Evolutionary conservation across 441 rosid genomes (phyloP).

Genomic region (Corymbia calophylla): DNA sequence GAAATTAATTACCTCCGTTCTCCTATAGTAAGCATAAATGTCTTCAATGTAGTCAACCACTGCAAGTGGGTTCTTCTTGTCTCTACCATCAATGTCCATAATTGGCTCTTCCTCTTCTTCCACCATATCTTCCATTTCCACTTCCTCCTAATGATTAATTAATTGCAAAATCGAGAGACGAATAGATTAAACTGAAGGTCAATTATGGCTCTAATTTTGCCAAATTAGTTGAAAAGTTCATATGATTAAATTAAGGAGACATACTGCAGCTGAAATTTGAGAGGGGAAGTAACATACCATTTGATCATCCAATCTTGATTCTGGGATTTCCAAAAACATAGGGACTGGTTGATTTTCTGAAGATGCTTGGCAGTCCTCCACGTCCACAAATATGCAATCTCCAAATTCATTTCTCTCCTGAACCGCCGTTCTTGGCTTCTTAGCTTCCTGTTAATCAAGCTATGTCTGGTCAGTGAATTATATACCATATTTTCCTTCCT

Average conservation of each 20-base stretch:
- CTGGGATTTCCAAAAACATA: neutral
- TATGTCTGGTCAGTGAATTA: neutral
- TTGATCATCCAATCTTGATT: neutral
- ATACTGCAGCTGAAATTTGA: neutral
- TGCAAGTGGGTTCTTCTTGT: slow-evolving; percentile 16
- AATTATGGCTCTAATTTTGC: neutral
- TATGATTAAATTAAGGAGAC: neutral
- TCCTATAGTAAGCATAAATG: slow-evolving; percentile 9
- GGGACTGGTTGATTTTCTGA: neutral
- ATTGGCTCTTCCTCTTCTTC: neutral
- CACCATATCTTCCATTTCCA: slow-evolving; percentile 11
- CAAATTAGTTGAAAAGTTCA: neutral
- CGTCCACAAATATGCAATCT: slow-evolving; percentile 1
- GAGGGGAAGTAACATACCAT: neutral
- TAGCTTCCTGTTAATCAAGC: neutral
- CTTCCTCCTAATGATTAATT: slow-evolving; percentile 1
- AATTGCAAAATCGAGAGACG: neutral
- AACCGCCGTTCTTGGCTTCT: neutral
- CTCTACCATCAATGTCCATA: slow-evolving; percentile 13
- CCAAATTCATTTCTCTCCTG: slow-evolving; percentile 1
- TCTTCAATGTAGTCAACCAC: slow-evolving; percentile 15
- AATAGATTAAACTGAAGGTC: neutral
- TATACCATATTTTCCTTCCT: neutral
- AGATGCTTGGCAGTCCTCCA: neutral
- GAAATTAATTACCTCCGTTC: slow-evolving; percentile 4